A percentile compares a stretch with the other conserved stretches of the same genome.
These are phyloP conservation scores for Talaromyces sp. DNA, from an alignment of 2,329 filamentous ascomycete genomes.

Conservation along the genomic window DNA sequence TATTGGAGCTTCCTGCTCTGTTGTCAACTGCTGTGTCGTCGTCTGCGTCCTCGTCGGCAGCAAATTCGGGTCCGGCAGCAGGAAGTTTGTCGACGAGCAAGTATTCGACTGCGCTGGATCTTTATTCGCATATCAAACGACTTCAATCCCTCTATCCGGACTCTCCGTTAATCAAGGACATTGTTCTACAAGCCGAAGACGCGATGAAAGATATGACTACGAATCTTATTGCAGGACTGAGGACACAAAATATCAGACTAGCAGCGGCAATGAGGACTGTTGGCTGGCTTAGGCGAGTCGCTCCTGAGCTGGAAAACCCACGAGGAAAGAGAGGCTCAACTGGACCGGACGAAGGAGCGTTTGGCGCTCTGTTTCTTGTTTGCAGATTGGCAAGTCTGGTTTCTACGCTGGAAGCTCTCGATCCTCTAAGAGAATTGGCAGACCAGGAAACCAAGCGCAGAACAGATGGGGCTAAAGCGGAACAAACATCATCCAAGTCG, in stretches of 20 bases:
- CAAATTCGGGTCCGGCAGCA: slow-evolving; percentile 34
- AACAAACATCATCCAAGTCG: slow-evolving; percentile 12
- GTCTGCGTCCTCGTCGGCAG: slow-evolving; percentile 26
- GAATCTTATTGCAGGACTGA: slow-evolving; percentile 72
- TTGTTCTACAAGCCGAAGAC: slow-evolving; percentile 71
- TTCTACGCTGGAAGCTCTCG: slow-evolving; percentile 72
- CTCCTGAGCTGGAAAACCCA: slow-evolving; percentile 65
- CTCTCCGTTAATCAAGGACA: slow-evolving; percentile 66
- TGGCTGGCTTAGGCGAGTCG: slow-evolving; percentile 80
- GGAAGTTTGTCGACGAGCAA: slow-evolving; percentile 52
- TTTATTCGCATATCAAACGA: slow-evolving; percentile 88
- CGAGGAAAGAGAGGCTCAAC: slow-evolving; percentile 20
- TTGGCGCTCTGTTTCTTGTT: slow-evolving; percentile 80
- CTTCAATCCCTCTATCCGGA: slow-evolving; percentile 76
- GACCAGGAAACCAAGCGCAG: slow-evolving; percentile 68
- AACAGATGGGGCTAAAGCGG: slow-evolving; percentile 19
- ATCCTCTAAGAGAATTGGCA: slow-evolving; percentile 79
- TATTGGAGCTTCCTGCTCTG: slow-evolving; percentile 81
- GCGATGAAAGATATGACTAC: slow-evolving; percentile 85
- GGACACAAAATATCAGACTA: slow-evolving; percentile 73
- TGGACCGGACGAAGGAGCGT: slow-evolving; percentile 54
- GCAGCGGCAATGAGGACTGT: slow-evolving; percentile 86
- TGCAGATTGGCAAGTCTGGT: slow-evolving; percentile 77
- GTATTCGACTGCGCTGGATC: slow-evolving; percentile 82
- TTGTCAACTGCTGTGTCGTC: slow-evolving; percentile 65